Base-by-base conservation (phyloP, 345 rosid species). In the Brassica carinata region DNA sequence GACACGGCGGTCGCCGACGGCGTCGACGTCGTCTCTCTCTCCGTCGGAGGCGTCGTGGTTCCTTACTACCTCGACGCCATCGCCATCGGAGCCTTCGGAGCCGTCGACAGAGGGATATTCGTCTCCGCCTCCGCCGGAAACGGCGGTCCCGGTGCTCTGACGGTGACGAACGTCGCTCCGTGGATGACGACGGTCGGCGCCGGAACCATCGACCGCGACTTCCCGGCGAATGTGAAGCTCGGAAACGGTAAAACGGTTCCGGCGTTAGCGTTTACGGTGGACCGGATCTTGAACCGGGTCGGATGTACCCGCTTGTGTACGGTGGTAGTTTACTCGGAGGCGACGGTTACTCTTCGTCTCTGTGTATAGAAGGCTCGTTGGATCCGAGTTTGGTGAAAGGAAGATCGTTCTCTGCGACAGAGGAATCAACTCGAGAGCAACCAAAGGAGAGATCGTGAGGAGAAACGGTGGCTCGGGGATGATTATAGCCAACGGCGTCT, bases 71-170 rank as follows among this genome's bases (percentile, higher is more conserved):
- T 96, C 5, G 99, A 93, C 57, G 92, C 98, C 13, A 93, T 93
- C 27, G 98, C 97, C 3, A 93, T 96, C 7, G 98, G 88, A 4
- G 88, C 99, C 15, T 96, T 85, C 5, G 94, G 94, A 45, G 99
- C 98, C 0, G 84, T 83, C 15, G 93, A 93, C 8, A 76, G 84
- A 31, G 94, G 98, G 1, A 84, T 92, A 7, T 88, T 93, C 29
- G 94, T 93, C 14, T 93, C 98, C 0, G 89, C 97, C 33, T 91
- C 99, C 0, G 99, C 90, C 1, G 99, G 99, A 0, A 95, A 95
- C 55, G 98, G 96, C n/a, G 99, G 99, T 5, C 99, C 99, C 1
- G 94, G 93, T 43, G 87, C 88, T 18, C 79, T 93, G 64, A 90
- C 92, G 4, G 99, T 89, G 76, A 92, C 94, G 0, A 96, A 96